phyloP scores from a whole-genome alignment of 192 early-diverging fungal species.

The Jimgerdemannia lactiflua region DNA sequence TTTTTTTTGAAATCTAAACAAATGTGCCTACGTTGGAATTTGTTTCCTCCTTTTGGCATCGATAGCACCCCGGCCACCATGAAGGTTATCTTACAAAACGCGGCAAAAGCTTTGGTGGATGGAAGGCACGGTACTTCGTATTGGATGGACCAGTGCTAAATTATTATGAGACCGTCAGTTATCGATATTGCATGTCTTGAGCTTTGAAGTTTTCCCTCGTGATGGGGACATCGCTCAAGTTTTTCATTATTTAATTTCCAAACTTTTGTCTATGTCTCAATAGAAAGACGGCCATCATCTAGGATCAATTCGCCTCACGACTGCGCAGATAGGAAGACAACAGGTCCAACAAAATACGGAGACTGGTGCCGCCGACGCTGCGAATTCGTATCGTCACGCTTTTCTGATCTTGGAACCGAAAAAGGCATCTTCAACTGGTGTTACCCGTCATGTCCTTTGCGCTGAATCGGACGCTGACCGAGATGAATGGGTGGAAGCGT shows the following conservation, averaged over 20 bases:
- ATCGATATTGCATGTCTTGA: background rate
- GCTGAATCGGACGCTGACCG: constrained; percentile 87
- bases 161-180: constrained; percentile 75
- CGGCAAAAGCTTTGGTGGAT: constrained; percentile 97
- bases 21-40: too few relatives aligned
- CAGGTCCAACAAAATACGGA: constrained; percentile 14
- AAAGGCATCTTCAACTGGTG: constrained; percentile 59
- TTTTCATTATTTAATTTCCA: too few relatives aligned
- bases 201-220: background rate
- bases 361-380: constrained; percentile 20
- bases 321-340: constrained; percentile 69
- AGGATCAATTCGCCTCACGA: constrained; percentile 73
- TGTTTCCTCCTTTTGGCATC: too few relatives aligned
- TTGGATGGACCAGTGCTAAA: constrained; percentile 66
- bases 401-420: constrained; percentile 81
- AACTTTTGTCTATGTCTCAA: background rate
- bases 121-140: constrained; percentile 90
- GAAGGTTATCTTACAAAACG: constrained; percentile 90
- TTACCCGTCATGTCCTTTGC: constrained; percentile 76
- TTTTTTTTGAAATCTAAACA: too few relatives aligned
- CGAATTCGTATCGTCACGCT: constrained; percentile 76
- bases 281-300: constrained; percentile 70
- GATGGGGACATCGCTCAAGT: background rate
- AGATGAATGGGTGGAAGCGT: constrained; percentile 85
- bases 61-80: constrained; percentile 58